Conservation (phyloP, 257 asterid species). For the Paulownia fortunei region DNA sequence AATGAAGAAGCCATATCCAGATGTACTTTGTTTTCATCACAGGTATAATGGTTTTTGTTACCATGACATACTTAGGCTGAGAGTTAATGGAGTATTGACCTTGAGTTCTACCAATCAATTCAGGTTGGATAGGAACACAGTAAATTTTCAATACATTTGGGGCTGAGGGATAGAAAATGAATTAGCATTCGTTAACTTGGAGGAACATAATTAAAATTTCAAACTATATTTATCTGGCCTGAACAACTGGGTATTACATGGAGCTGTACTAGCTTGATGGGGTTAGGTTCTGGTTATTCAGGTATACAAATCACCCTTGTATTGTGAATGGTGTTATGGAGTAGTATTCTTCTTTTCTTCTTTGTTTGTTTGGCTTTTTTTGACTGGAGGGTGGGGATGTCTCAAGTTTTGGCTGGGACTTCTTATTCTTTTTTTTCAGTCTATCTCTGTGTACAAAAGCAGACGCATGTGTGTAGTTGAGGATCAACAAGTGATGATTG, state of each 20-base stretch:
- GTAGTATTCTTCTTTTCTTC: background rate
- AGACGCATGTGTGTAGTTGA: slow-evolving; percentile 12
- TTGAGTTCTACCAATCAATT: slow-evolving; percentile 17
- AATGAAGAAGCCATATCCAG: slow-evolving; percentile 96
- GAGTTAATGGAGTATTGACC: background rate
- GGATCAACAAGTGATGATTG: background rate
- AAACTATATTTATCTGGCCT: background rate
- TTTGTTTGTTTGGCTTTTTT: background rate
- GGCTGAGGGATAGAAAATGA: too few species aligned
- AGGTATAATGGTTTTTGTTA: slow-evolving; percentile 51
- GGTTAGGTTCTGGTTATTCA: slow-evolving; percentile 11
- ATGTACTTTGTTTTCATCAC: slow-evolving; percentile 79
- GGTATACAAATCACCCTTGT: background rate
- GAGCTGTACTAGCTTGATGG: background rate
- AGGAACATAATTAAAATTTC: too few species aligned
- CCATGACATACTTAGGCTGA: background rate
- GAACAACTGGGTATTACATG: background rate
- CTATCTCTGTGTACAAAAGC: background rate
- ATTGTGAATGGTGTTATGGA: background rate
- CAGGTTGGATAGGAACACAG: background rate
- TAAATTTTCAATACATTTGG: too few species aligned
- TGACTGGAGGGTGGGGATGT: background rate
- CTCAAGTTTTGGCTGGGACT: slow-evolving; percentile 4
- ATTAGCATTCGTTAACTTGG: too few species aligned
- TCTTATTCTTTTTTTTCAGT: slow-evolving; percentile 4